phyloP scores from a whole-genome alignment of 2,329 filamentous ascomycete species.

The Balansia obtecta region DNA sequence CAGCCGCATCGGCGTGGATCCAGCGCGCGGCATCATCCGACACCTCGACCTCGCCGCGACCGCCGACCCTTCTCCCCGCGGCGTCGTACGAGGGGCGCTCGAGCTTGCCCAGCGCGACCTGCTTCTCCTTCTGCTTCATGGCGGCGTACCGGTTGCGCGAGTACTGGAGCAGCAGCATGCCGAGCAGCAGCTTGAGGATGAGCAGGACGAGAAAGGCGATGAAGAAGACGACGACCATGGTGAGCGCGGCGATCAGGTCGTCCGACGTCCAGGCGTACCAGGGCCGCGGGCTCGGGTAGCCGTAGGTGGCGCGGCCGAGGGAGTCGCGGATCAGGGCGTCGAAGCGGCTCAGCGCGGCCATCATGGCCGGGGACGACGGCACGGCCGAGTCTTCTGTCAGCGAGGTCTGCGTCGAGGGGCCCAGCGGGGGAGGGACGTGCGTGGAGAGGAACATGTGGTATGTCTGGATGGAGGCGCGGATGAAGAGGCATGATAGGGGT shows the following conservation, averaged over 20 bases:
- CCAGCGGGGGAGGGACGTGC: conserved; percentile 62
- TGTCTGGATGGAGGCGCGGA: conserved; percentile 85
- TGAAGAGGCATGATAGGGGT: conserved; percentile 87
- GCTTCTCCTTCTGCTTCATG: conserved; percentile 62
- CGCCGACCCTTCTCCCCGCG: conserved; percentile 63
- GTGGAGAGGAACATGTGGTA: conserved; percentile 97
- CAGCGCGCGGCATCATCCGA: conserved; percentile 74
- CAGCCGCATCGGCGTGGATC: conserved; percentile 78
- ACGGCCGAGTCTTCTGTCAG: conserved; percentile 50
- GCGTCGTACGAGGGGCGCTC: conserved; percentile 50
- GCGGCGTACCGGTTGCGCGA: conserved; percentile 64
- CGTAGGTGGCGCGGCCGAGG: conserved; percentile 62
- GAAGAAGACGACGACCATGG: conserved; percentile 80
- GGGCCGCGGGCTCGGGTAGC: conserved; percentile 31
- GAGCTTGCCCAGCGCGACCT: conserved; percentile 29
- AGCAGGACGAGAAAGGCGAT: conserved; percentile 76
- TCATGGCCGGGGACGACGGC: conserved; percentile 59
- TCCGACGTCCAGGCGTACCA: conserved; percentile 53
- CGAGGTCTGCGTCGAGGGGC: conserved; percentile 52
- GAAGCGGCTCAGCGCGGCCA: conserved; percentile 66
- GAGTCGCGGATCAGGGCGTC: conserved; percentile 65
- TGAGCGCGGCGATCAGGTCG: conserved; percentile 60
- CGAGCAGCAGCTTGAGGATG: conserved; percentile 72
- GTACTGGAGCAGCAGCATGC: conserved; percentile 75
- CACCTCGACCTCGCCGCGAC: conserved; percentile 76